phyloP scores from a whole-genome alignment of 208 protist species.

The Trypanosoma congolense region DNA sequence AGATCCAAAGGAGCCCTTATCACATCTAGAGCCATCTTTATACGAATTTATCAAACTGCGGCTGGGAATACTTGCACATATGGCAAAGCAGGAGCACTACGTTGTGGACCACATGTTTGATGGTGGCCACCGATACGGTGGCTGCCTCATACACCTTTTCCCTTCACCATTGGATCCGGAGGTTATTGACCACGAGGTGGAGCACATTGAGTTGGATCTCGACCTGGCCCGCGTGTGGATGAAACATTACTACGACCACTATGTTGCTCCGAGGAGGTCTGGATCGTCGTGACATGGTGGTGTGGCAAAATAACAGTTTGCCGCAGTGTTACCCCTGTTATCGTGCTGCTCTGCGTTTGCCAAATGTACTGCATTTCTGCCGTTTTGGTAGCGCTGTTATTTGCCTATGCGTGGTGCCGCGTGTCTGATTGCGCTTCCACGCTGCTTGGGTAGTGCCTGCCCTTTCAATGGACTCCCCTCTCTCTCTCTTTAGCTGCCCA shows the following conservation, averaged over 20 bases:
- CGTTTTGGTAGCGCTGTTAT: too few species aligned
- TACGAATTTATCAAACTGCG: conserved; percentile 81
- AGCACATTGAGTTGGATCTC: conserved; percentile 77
- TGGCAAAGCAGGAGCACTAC: conserved; percentile 82
- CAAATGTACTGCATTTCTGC: too few species aligned
- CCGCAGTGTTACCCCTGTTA: too few species aligned
- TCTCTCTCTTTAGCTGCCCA: too few species aligned
- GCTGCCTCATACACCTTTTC: conserved; percentile 84
- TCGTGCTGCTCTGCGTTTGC: too few species aligned
- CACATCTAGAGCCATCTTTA: conserved; percentile 71
- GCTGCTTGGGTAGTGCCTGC: too few species aligned
- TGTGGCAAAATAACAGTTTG: too few species aligned
- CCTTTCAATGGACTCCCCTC: too few species aligned
- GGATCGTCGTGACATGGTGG: conserved; percentile 7
- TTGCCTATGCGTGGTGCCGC: too few species aligned
- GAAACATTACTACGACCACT: conserved; percentile 86
- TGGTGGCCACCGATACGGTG: conserved; percentile 70
- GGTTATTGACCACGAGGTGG: conserved; percentile 75
- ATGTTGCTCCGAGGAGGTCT: conserved; percentile 44
- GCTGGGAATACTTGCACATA: conserved; percentile 59
- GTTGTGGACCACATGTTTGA: conserved; percentile 85
- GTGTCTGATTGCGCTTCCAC: too few species aligned
- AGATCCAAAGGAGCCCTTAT: conserved; percentile 57
- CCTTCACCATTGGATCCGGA: conserved; percentile 77
- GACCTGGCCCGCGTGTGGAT: conserved; percentile 73